Conservation (phyloP, 257 asterid genomes). For the Solanum habrochaites region DNA sequence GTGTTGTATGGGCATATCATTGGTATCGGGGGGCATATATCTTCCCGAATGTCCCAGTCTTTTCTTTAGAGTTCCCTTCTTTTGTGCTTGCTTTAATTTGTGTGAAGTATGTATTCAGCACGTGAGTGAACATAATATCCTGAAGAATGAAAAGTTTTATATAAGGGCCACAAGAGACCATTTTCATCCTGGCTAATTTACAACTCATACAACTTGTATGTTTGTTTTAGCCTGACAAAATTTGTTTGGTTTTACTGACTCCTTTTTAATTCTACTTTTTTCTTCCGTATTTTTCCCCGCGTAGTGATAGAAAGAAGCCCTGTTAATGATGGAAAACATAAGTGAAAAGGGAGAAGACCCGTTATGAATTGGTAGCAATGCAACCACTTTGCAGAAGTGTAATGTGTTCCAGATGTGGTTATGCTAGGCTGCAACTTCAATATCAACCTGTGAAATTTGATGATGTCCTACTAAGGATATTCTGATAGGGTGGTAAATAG, state of each 20-base stretch:
- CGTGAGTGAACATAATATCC: neutral
- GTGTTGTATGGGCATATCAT: conserved; percentile 81
- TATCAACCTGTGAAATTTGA: neutral
- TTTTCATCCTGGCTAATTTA: neutral
- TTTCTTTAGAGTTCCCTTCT: neutral
- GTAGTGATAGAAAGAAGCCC: too few relatives aligned
- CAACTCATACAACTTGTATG: neutral
- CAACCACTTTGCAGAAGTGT: neutral
- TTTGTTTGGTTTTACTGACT: neutral
- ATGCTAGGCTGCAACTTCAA: neutral
- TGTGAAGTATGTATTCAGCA: neutral
- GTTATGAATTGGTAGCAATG: neutral
- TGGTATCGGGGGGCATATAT: conserved; percentile 32
- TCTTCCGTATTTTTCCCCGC: neutral
- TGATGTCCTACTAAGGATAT: neutral
- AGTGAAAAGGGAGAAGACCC: neutral
- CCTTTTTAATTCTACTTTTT: neutral
- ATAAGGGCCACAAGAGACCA: neutral
- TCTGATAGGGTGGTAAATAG: neutral
- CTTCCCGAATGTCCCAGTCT: neutral
- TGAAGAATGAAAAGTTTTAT: neutral
- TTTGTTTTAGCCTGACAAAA: neutral
- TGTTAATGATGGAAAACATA: neutral
- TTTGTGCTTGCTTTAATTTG: neutral
- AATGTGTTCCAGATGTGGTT: too few relatives aligned